These are phyloP conservation scores for Alopecurus myosuroides DNA, from an alignment of 176 grass and related monocot genomes.

Conservation along the genomic window DNA sequence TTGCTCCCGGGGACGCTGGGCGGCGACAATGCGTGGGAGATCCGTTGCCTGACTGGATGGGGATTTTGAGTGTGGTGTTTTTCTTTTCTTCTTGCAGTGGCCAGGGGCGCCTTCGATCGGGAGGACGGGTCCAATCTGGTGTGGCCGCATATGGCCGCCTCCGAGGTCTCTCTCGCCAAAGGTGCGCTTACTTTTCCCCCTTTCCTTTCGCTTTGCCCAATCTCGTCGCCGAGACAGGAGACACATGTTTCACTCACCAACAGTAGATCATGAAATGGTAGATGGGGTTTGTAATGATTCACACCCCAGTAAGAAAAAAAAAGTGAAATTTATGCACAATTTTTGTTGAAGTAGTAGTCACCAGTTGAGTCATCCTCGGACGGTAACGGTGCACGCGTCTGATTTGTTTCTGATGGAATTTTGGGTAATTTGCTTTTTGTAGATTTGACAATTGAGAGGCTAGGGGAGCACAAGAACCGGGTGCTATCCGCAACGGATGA, in stretches of 20 bases:
- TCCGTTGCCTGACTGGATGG: neutral
- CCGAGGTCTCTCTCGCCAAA: conserved; percentile 38
- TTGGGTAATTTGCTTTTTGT: neutral
- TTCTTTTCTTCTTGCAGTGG: conserved; percentile 7
- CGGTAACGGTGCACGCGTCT: neutral
- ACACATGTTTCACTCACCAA: neutral
- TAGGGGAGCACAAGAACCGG: conserved; percentile 66
- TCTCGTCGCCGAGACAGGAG: neutral
- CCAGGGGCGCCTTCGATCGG: conserved; percentile 35
- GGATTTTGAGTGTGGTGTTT: neutral
- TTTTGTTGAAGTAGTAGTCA: neutral
- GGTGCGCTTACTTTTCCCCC: neutral
- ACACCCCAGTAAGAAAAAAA: neutral
- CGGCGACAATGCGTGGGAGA: conserved; percentile 20
- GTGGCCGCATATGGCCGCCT: conserved; percentile 25
- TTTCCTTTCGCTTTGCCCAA: neutral
- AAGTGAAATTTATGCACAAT: neutral
- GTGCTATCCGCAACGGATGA: conserved; percentile 50
- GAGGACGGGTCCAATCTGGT: conserved; percentile 22
- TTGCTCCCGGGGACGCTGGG: too few relatives aligned
- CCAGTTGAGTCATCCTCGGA: neutral
- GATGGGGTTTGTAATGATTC: neutral
- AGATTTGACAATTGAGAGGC: conserved; percentile 44
- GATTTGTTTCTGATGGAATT: conserved; percentile 2
- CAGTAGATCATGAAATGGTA: neutral